These are phyloP conservation scores for Ilex aquifolium DNA, from an alignment of 257 asterid species.

Conservation along the genomic window DNA sequence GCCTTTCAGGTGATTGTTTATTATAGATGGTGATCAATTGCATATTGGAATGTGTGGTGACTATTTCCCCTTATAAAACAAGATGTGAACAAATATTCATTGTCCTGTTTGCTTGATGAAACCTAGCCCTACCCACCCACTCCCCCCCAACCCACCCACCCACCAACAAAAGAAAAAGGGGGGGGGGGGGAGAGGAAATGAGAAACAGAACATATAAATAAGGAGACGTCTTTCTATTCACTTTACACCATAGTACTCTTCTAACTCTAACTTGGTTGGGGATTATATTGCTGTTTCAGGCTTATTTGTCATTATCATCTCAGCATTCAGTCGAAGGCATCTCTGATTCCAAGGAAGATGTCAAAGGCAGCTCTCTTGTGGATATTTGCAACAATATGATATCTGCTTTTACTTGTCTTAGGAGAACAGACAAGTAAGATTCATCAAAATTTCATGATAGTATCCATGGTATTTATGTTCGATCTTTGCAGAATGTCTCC, in stretches of 20 bases:
- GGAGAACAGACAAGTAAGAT: conserved; percentile 61
- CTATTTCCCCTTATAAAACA: too few relatives aligned
- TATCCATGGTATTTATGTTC: conserved; percentile 3
- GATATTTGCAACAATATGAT: conserved; percentile 54
- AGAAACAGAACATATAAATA: too few relatives aligned
- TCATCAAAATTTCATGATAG: conserved; percentile 1
- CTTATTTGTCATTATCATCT: conserved; percentile 48
- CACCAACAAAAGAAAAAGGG: too few relatives aligned
- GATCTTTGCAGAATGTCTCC: conserved; percentile 2
- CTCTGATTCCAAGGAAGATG: conserved; percentile 30
- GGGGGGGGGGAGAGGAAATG: too few relatives aligned
- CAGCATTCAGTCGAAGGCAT: conserved; percentile 27
- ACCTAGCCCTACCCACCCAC: too few relatives aligned
- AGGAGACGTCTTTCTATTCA: too few relatives aligned
- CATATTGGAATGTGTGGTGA: too few relatives aligned
- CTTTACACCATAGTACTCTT: background rate
- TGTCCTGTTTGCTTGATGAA: too few relatives aligned
- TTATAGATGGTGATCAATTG: background rate
- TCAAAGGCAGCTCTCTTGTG: conserved; percentile 24
- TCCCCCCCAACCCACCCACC: too few relatives aligned
- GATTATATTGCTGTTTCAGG: conserved; percentile 36
- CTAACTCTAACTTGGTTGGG: background rate
- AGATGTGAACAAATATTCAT: too few relatives aligned
- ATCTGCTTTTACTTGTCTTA: conserved; percentile 63
- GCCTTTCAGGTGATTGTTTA: conserved; percentile 52